A percentile compares a stretch with the other conserved stretches of the same genome.
phyloP scores from a whole-genome alignment of 75 land plant species.

The Ceratopteris richardii region DNA sequence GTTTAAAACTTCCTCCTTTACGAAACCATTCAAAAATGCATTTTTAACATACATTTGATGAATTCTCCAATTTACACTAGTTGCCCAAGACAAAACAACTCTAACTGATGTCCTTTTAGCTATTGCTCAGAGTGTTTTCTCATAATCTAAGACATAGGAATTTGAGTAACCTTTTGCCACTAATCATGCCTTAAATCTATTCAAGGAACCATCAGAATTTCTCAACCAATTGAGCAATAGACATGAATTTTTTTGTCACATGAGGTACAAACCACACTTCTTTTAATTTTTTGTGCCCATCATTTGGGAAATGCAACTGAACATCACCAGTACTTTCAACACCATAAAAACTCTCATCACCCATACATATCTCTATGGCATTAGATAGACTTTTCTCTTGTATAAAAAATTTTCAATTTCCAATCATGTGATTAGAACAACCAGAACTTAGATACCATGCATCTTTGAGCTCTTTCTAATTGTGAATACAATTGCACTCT shows the following conservation, averaged over 20 bases:
- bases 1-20: constrained; percentile 11
- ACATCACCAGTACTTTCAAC: constrained; percentile 1
- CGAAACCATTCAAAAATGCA: no score
- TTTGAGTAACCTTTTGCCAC: constrained; percentile 22
- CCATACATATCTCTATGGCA: constrained; percentile 1
- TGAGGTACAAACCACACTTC: background rate
- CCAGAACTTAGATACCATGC: background rate
- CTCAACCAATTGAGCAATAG: background rate
- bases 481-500: background rate
- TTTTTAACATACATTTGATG: no score
- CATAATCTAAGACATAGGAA: constrained; percentile 20
- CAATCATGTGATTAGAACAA: background rate
- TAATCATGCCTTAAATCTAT: constrained; percentile 19
- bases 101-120: constrained; percentile 13
- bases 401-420: background rate
- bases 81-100: constrained; percentile 13
- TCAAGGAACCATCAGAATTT: constrained; percentile 8
- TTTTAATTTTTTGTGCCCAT: background rate
- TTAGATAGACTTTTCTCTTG: background rate
- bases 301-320: background rate
- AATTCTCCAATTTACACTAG: constrained; percentile 12
- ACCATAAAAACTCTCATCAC: background rate
- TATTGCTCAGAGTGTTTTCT: constrained; percentile 28
- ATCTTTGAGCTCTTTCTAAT: background rate
- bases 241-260: background rate